Evolutionary conservation across 169 alveolate species (phyloP).

Genomic region (Miamiensis avidus): DNA sequence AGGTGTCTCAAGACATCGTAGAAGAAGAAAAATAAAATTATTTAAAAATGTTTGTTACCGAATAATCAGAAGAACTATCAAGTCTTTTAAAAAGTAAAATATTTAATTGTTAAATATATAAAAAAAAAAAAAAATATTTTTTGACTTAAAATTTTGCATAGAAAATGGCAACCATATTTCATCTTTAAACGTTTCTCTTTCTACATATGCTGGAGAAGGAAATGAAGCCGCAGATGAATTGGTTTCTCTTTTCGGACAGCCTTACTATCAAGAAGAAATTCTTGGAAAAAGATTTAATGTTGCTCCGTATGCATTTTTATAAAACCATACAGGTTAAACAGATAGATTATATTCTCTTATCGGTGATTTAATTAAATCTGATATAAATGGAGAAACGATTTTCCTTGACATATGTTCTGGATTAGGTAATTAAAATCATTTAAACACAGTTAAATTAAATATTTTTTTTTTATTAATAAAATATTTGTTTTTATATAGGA

Average conservation of each 20-base stretch:
- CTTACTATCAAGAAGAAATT: constrained; percentile 32
- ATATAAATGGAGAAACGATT: constrained; percentile 45
- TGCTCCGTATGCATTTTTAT: constrained; percentile 64
- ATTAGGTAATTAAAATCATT: too few species aligned
- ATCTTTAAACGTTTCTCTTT: not conserved
- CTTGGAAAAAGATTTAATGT: constrained; percentile 49
- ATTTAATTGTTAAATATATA: not conserved
- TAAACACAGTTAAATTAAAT: too few species aligned
- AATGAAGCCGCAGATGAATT: constrained; percentile 25
- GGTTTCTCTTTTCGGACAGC: constrained; percentile 20
- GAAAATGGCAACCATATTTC: not conserved
- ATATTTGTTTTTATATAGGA: too few species aligned
- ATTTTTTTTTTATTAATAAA: too few species aligned
- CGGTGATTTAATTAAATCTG: constrained; percentile 27
- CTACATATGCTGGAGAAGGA: constrained; percentile 36
- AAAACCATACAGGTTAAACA: constrained; percentile 63
- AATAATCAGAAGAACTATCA: not conserved
- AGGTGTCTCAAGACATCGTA: not conserved
- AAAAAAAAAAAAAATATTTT: not conserved
- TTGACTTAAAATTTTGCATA: constrained; percentile 3
- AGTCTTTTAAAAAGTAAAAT: not conserved
- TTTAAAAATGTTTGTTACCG: not conserved
- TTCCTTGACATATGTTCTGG: constrained; percentile 81
- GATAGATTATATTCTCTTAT: constrained; percentile 50
- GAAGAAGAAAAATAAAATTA: not conserved